Evolutionary conservation across 208 protist genomes (phyloP).

Genomic region (Acanthamoeba divionensis): DNA sequence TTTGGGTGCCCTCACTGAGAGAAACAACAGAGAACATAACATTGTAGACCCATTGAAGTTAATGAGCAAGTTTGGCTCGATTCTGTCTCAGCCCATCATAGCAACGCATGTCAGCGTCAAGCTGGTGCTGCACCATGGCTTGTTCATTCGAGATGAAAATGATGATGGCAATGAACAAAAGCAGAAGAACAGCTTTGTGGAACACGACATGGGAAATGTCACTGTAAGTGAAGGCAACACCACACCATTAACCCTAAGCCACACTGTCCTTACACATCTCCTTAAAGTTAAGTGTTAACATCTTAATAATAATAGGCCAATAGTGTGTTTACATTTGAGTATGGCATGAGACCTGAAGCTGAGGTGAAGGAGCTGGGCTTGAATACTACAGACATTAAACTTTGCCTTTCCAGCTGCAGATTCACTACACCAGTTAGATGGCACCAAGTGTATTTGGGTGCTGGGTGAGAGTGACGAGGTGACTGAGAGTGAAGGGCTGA

Average conservation of each 20-base stretch:
- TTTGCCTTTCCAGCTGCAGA: slow-evolving; percentile 46
- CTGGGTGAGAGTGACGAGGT: too few species aligned
- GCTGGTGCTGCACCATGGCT: slow-evolving; percentile 9
- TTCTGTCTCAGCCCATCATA: slow-evolving; percentile 43
- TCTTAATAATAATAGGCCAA: neutral
- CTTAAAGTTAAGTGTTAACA: too few species aligned
- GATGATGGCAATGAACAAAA: neutral
- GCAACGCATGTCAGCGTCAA: slow-evolving; percentile 1
- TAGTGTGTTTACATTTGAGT: slow-evolving; percentile 17
- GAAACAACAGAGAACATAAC: slow-evolving; percentile 29
- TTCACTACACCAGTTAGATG: slow-evolving; percentile 41
- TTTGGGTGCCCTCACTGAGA: slow-evolving; percentile 21
- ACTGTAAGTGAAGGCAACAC: neutral
- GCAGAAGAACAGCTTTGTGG: neutral
- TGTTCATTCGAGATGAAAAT: neutral
- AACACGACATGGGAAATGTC: slow-evolving; percentile 1
- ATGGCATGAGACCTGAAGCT: neutral
- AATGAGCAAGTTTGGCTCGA: slow-evolving; percentile 5
- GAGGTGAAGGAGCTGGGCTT: neutral
- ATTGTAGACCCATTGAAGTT: slow-evolving; percentile 21
- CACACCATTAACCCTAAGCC: too few species aligned
- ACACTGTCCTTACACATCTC: too few species aligned
- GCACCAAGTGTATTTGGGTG: slow-evolving; percentile 54
- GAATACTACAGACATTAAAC: neutral
- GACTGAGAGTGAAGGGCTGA: too few species aligned